Percentiles rank a stretch among this genome's conserved stretches.
Conservation (phyloP, 2,329 filamentous ascomycete species). For the Ophiostoma tasmaniense region DNA sequence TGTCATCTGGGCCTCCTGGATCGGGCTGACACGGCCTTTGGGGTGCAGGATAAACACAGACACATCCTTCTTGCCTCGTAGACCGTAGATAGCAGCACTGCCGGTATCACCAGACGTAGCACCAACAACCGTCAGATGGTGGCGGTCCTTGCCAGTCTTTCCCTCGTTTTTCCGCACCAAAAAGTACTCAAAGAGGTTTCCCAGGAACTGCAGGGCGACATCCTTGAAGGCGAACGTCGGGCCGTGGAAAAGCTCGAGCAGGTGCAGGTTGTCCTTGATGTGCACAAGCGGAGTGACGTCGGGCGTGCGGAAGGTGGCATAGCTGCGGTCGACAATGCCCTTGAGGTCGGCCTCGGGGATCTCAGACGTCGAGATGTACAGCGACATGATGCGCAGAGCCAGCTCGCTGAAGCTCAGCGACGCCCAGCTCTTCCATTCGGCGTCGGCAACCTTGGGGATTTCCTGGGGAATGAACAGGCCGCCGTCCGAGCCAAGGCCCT, state of each 20-base stretch:
- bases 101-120: constrained; percentile 86
- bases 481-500: constrained; percentile 77
- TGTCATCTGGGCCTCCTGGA: constrained; percentile 97
- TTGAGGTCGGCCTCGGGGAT: constrained; percentile 74
- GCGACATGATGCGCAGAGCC: constrained; percentile 73
- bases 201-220: constrained; percentile 83
- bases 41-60: constrained; percentile 93
- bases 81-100: constrained; percentile 89
- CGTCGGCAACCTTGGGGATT: constrained; percentile 47
- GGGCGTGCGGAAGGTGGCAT: constrained; percentile 75
- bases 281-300: constrained; percentile 72
- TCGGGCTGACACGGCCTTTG: constrained; percentile 79
- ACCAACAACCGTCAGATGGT: constrained; percentile 79
- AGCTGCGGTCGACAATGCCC: constrained; percentile 74
- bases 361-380: constrained; percentile 78
- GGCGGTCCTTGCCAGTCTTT: constrained; percentile 57
- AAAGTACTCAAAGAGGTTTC: constrained; percentile 93
- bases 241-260: constrained; percentile 93
- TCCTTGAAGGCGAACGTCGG: constrained; percentile 96
- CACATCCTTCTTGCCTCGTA: constrained; percentile 92
- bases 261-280: constrained; percentile 66
- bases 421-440: constrained; percentile 56
- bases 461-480: constrained; percentile 84
- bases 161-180: constrained; percentile 63
- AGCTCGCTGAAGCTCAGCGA: constrained; percentile 72